Conservation (phyloP, 1,284 basidiomycete genomes). For the Peniophora sp. region DNA sequence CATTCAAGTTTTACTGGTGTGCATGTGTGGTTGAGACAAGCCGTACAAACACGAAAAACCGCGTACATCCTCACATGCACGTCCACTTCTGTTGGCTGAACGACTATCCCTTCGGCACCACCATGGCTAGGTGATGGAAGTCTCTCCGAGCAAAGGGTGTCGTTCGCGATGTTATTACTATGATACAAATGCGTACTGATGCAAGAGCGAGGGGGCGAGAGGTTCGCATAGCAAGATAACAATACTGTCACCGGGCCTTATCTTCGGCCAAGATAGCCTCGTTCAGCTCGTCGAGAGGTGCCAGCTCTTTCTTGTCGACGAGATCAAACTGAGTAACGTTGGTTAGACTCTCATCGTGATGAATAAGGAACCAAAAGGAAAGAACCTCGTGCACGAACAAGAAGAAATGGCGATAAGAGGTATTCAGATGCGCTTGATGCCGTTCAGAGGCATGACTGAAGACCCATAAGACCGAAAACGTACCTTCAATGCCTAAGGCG, state of each 20-base stretch:
- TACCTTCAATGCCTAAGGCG: slow-evolving; percentile 95
- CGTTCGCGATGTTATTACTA: too few relatives aligned
- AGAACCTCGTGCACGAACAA: slow-evolving; percentile 89
- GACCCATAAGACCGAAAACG: slow-evolving; percentile 9
- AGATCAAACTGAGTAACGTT: slow-evolving; percentile 70
- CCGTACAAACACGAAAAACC: too few relatives aligned
- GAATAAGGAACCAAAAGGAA: slow-evolving; percentile 8
- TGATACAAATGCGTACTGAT: too few relatives aligned
- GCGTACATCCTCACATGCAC: too few relatives aligned
- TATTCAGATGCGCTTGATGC: slow-evolving; percentile 87
- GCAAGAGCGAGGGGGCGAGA: too few relatives aligned
- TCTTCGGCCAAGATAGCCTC: slow-evolving; percentile 89
- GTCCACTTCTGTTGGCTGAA: too few relatives aligned
- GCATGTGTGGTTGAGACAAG: too few relatives aligned
- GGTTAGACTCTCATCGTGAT: background rate
- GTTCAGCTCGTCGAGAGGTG: slow-evolving; percentile 94
- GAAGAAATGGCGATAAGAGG: slow-evolving; percentile 97
- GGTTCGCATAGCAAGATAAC: too few relatives aligned
- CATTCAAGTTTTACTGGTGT: too few relatives aligned
- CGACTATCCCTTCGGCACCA: too few relatives aligned
- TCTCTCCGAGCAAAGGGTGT: too few relatives aligned
- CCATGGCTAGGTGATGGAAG: too few relatives aligned
- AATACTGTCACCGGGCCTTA: slow-evolving; percentile 48
- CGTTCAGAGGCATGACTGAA: background rate
- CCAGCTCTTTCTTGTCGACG: slow-evolving; percentile 95